These are phyloP conservation scores for Spiraea crenata DNA, from an alignment of 331 rosid species.

Conservation along the genomic window DNA sequence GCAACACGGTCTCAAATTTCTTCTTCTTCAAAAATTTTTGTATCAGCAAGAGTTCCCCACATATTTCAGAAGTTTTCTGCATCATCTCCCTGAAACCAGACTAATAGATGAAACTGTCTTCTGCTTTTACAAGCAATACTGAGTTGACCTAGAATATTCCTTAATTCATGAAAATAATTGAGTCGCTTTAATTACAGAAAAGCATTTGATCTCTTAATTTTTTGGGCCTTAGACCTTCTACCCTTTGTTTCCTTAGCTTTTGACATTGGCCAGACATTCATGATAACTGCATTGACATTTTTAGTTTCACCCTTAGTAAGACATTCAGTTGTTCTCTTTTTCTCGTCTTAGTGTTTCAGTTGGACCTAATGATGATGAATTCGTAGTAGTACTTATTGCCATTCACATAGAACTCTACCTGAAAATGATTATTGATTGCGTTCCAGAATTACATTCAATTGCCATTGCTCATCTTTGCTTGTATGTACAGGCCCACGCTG, in stretches of 20 bases:
- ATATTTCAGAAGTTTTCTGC: not conserved
- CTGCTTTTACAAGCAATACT: not conserved
- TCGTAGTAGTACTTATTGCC: too few relatives aligned
- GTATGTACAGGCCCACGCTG: constrained; percentile 68
- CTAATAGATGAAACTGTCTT: not conserved
- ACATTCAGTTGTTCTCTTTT: too few relatives aligned
- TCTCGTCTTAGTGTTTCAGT: too few relatives aligned
- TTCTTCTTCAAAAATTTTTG: too few relatives aligned
- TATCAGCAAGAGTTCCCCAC: too few relatives aligned
- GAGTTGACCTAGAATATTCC: not conserved
- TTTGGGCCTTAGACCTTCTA: not conserved
- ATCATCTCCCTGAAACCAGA: not conserved
- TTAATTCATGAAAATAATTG: not conserved
- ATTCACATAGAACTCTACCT: too few relatives aligned
- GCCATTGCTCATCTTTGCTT: constrained; percentile 11
- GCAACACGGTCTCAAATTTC: not conserved
- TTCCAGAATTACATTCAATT: not conserved
- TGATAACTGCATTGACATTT: not conserved
- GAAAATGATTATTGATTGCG: too few relatives aligned
- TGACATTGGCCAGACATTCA: not conserved
- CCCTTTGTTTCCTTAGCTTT: not conserved
- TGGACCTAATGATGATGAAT: too few relatives aligned
- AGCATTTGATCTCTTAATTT: not conserved
- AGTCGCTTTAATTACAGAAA: not conserved
- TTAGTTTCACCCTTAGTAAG: not conserved